A percentile compares a stretch with the other conserved stretches of the same genome.
These are phyloP conservation scores for Erythrophleum ivorense DNA, from an alignment of 331 rosid genomes.

Conservation along the genomic window DNA sequence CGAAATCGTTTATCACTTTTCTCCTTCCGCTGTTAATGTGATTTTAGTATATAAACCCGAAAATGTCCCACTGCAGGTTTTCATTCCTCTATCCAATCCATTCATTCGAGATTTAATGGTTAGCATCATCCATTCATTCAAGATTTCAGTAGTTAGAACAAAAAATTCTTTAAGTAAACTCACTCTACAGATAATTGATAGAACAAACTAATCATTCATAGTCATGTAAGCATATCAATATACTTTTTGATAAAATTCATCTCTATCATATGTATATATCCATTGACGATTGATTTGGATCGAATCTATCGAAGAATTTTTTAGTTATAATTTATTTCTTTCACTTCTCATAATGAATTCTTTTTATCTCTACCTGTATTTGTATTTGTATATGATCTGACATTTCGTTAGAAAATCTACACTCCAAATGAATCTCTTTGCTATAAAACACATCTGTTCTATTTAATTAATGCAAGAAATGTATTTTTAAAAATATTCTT, in stretches of 20 bases:
- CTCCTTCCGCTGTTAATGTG: too few species aligned
- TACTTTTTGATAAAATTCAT: neutral
- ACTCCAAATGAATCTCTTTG: neutral
- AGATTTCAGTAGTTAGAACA: neutral
- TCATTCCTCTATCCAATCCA: neutral
- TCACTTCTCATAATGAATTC: too few species aligned
- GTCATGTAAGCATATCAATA: neutral
- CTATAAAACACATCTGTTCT: neutral
- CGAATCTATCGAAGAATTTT: too few species aligned
- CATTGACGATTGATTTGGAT: too few species aligned
- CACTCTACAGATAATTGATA: neutral
- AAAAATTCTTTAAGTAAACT: neutral
- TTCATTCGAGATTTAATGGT: neutral
- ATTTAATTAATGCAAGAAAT: neutral
- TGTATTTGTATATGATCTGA: neutral
- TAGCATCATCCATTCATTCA: neutral
- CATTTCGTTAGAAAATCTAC: neutral
- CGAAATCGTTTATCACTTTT: too few species aligned
- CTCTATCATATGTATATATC: neutral
- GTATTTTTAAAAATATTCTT: too few species aligned
- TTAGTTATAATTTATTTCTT: too few species aligned
- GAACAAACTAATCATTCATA: neutral
- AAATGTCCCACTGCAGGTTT: neutral
- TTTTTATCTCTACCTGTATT: too few species aligned
- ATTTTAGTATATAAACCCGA: neutral